Evolutionary conservation across 2,329 filamentous ascomycete genomes (phyloP).

Genomic region (Ophiosphaerella narmari): DNA sequence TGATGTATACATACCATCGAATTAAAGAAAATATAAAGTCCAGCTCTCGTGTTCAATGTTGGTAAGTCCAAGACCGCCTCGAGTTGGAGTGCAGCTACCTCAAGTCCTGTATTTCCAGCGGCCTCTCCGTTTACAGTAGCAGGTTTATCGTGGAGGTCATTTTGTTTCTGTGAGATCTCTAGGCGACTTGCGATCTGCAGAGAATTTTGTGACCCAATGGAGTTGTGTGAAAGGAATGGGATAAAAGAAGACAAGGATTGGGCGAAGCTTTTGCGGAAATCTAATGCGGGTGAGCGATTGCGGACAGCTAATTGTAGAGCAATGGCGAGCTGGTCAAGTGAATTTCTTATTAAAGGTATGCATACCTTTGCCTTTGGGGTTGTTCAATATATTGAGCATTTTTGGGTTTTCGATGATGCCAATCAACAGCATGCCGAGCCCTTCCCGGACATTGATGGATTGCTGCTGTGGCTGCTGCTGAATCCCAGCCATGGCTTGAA

Average conservation of each 20-base stretch:
- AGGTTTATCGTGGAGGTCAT: constrained; percentile 50
- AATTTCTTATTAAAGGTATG: constrained; percentile 1
- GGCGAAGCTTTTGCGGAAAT: constrained; percentile 37
- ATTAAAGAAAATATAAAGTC: constrained; percentile 84
- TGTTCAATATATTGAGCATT: constrained; percentile 60
- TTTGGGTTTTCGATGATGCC: constrained; percentile 64
- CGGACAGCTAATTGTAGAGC: background rate
- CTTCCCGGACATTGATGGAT: constrained; percentile 66
- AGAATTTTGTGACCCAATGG: constrained; percentile 56
- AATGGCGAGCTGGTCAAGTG: background rate
- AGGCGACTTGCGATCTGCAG: constrained; percentile 51
- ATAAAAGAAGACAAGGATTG: constrained; percentile 41
- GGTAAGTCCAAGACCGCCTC: constrained; percentile 68
- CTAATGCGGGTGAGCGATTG: constrained; percentile 16
- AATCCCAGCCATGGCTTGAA: constrained; percentile 47
- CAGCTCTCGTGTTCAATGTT: constrained; percentile 75
- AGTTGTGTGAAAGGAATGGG: constrained; percentile 59
- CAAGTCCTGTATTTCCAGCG: constrained; percentile 44
- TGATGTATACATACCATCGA: constrained; percentile 64
- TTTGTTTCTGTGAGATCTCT: constrained; percentile 47
- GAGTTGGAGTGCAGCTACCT: constrained; percentile 55
- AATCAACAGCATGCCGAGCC: constrained; percentile 67
- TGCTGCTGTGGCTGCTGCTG: constrained; percentile 57
- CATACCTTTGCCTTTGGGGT: constrained; percentile 59
- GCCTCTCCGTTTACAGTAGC: constrained; percentile 51